Evolutionary conservation across 148 eudicot genomes (phyloP), one percentile per base, ranked within the genome.

Genomic region (Suaeda aralocaspica): DNA sequence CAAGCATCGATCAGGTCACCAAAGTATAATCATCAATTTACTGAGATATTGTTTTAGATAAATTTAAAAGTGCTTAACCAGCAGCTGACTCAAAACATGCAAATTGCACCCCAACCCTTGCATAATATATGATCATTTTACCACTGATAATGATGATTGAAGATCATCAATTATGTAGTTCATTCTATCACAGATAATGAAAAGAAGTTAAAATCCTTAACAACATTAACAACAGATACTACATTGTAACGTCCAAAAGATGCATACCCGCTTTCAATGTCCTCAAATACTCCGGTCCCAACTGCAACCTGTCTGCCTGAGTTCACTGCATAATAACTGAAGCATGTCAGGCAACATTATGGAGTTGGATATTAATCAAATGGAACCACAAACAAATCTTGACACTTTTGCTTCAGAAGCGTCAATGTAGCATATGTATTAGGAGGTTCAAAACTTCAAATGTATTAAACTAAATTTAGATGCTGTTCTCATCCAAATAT

Each of bases 201-300:
- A 36, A 16, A 45, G 11, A 49, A 49, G 22, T 19, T 1, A 19
- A 16, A 48, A 8, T 45, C 15, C 49, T 8, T 45, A 45, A 9
- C 5, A 5, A 39, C 44, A 39, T 9, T 9, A 45, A 13, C 49
- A 45, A 13, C 49, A 7, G 33, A 19, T 53, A 34, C 44, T 34
- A 29, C 12, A 34, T 57, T 41, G 39, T 14, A 44, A 9, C 28
- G 25, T 25, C 34, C 12, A 2, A 12, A 46, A 57, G 74, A 46
- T 42, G 58, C 87, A 77, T 84, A 89, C 96, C 98, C 85, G 78
- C 96, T 87, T 59, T 86, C 71, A 69, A 91, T 72, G 77, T 89
- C 95, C 68, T 94, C 92, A 83, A 75, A 87, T 39, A 80, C 74
- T 79, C 91, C 96, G 8, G 91, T 87, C 61, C 96, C 95, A 59